Conservation (phyloP, 306 rosid genomes). For the Lathyrus oleraceus region DNA sequence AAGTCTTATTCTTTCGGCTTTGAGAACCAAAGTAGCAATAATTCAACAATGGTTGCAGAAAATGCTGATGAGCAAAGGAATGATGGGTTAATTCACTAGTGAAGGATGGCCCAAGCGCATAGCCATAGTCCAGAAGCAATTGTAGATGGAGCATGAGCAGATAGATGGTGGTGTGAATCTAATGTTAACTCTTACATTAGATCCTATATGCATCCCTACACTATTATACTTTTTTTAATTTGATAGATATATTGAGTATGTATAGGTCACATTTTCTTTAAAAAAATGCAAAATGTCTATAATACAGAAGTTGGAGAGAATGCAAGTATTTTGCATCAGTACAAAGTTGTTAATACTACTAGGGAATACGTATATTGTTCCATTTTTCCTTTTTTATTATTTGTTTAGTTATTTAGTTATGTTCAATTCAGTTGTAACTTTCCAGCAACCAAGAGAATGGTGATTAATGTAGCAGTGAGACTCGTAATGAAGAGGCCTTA, state of each 20-base stretch:
- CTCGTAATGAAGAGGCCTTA: background rate
- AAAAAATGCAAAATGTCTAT: background rate
- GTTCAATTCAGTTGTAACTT: conserved; percentile 30
- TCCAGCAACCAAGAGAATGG: background rate
- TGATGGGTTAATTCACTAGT: too few relatives aligned
- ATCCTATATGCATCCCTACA: too few relatives aligned
- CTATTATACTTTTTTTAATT: background rate
- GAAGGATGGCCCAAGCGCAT: conserved; percentile 25
- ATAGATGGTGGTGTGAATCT: too few relatives aligned
- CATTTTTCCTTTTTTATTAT: background rate
- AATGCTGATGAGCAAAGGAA: too few relatives aligned
- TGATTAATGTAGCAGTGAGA: conserved; percentile 17
- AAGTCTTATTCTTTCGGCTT: conserved; percentile 75
- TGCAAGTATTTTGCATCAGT: conserved; percentile 39
- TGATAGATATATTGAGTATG: conserved; percentile 46
- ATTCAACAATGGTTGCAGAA: conserved; percentile 30
- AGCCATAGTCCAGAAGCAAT: conserved; percentile 46
- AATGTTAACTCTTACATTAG: too few relatives aligned
- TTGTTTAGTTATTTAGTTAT: conserved; percentile 22
- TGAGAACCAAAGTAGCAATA: conserved; percentile 35
- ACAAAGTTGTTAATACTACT: conserved; percentile 18
- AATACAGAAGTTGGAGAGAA: conserved; percentile 42
- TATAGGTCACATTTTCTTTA: conserved; percentile 38
- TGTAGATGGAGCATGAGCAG: conserved; percentile 13
- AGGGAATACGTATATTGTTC: conserved; percentile 28